Percentiles rank a stretch among this genome's conserved stretches.
Evolutionary conservation across 129 eudicot genomes (phyloP).

Genomic region (Arctium lappa): DNA sequence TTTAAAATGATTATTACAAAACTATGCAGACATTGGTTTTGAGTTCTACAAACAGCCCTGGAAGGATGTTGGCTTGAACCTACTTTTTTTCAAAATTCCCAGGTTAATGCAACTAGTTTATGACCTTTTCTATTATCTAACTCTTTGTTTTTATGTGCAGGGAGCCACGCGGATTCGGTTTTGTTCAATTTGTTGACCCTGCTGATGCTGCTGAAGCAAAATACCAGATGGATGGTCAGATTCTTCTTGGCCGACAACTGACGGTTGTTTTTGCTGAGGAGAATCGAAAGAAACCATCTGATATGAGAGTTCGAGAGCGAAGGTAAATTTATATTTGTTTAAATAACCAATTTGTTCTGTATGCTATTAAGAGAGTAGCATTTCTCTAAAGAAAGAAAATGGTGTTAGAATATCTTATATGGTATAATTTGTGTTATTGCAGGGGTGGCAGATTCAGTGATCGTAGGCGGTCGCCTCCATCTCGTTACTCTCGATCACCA

Average conservation of each 20-base stretch:
- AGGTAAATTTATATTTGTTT: conserved; percentile 25
- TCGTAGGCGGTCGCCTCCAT: conserved; percentile 66
- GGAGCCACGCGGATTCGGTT: conserved; percentile 80
- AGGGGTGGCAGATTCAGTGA: conserved; percentile 47
- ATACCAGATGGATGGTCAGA: conserved; percentile 69
- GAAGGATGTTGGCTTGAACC: neutral
- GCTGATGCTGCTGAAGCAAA: conserved; percentile 80
- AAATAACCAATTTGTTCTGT: neutral
- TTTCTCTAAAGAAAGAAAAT: neutral
- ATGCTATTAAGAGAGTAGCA: no score
- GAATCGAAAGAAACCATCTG: conserved; percentile 79
- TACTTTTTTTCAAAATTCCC: neutral
- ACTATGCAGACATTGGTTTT: neutral
- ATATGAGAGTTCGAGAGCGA: conserved; percentile 67
- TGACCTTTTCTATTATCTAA: neutral
- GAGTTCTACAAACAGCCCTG: conserved; percentile 19
- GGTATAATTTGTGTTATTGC: neutral
- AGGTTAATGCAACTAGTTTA: neutral
- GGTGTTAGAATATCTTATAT: neutral
- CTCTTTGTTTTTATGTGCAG: conserved; percentile 23
- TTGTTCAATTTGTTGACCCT: conserved; percentile 75
- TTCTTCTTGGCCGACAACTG: conserved; percentile 61
- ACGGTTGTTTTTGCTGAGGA: conserved; percentile 91
- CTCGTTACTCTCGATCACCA: conserved; percentile 11
- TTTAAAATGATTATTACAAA: neutral